A percentile compares a stretch with the other conserved stretches of the same genome.
These are phyloP conservation scores for Prunus davidiana DNA, from an alignment of 306 rosid genomes.

Conservation along the genomic window DNA sequence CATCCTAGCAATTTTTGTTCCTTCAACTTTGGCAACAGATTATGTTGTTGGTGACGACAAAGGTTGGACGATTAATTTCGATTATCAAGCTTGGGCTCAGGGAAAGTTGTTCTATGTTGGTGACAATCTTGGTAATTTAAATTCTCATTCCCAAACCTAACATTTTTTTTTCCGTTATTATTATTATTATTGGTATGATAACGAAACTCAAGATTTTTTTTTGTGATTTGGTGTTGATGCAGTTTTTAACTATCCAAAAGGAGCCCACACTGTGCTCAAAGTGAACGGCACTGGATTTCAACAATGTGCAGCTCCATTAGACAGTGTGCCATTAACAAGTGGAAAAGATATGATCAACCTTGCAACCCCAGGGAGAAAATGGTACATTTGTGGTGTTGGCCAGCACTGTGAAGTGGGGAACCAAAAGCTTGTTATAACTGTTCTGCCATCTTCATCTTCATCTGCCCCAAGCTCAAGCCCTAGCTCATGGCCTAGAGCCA, in stretches of 20 bases:
- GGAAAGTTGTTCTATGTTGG: conserved; percentile 44
- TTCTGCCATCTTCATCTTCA: not conserved
- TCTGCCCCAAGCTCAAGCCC: not conserved
- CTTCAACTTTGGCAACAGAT: conserved; percentile 29
- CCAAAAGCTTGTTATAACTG: conserved; percentile 33
- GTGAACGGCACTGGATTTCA: conserved; percentile 34
- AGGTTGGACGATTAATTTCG: conserved; percentile 41
- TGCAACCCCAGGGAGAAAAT: conserved; percentile 28
- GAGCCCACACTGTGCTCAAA: conserved; percentile 26
- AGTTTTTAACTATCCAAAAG: conserved; percentile 31
- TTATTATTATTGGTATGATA: no score
- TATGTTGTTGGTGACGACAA: conserved; percentile 35
- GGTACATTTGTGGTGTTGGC: conserved; percentile 41
- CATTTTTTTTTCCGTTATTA: not conserved
- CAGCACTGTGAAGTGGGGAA: conserved; percentile 24
- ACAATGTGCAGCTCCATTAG: conserved; percentile 14
- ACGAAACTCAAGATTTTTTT: not conserved
- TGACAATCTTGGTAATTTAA: conserved; percentile 39
- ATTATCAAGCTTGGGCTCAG: conserved; percentile 41
- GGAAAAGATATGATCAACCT: conserved; percentile 25
- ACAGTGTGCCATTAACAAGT: conserved; percentile 2
- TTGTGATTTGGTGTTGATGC: not conserved
- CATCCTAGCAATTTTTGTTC: conserved; percentile 20
- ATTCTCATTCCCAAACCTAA: no score
- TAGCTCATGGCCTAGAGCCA: not conserved